Evolutionary conservation across 306 rosid genomes (phyloP), one percentile per base, ranked within the genome.

Genomic region (Aeschynomene evenia): DNA sequence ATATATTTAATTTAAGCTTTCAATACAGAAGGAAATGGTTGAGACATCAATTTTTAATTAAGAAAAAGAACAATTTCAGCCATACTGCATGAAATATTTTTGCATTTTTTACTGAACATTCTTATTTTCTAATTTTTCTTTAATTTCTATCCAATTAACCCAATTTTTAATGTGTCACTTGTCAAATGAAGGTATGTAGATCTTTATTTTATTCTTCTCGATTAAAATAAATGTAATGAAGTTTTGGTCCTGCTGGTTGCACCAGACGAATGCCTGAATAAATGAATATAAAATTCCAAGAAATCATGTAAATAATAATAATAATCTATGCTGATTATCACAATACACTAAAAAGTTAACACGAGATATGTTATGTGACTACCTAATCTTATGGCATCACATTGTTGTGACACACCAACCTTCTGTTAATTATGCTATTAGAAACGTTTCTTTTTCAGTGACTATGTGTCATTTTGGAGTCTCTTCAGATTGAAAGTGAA

Each of bases 341-440:
- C 4, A 26, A 29, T 49, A 33, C 2, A 50, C 12, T 37, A 19
- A 9, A n/a, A 9, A 21, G 11, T 34, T 21, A 1, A 57, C 23
- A 31, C 40, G 29, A 51, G 8, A 26, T 37, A 13, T 21, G 8
- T 64, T 37, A 13, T 21, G 8, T 64, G 78, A 74, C 72, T 28
- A 42, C 50, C 66, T 53, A 74, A 74, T 65, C 19, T 26, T 12
- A 49, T 42, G 63, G 34, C 72, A 74, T 65, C 58, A 31, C 6
- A 65, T 53, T 74, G 54, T 43, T 55, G 72, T 64, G 79, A 54
- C 19, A n/a, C 50, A 16, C 59, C 50, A 15, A 49, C 7, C 24
- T 14, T 18, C n/a, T 18, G 55, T 18, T 28, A 37, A 14, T 24
- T 28, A n/a, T 8, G 6, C 13, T 22, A 20, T 43, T 29, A 24